A percentile compares a stretch with the other conserved stretches of the same genome.
These are phyloP conservation scores for Fagus sylvatica DNA, from an alignment of 306 rosid species.

Conservation along the genomic window DNA sequence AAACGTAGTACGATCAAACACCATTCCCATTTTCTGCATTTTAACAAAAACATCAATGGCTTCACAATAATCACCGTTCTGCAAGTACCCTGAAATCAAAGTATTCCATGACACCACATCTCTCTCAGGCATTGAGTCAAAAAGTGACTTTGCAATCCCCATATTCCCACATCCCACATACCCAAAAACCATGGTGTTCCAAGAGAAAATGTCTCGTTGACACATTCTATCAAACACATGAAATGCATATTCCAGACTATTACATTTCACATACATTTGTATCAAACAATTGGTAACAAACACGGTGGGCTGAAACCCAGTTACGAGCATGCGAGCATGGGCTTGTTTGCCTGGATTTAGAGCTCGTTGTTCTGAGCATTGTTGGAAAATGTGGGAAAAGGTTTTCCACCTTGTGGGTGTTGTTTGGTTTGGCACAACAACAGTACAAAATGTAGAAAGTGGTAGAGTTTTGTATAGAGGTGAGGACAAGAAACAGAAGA, in stretches of 20 bases:
- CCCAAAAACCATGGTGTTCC: conserved; percentile 84
- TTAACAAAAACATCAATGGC: conserved; percentile 42
- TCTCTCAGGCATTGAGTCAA: conserved; percentile 62
- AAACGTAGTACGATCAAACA: conserved; percentile 58
- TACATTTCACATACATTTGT: conserved; percentile 56
- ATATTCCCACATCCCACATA: conserved; percentile 52
- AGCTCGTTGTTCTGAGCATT: conserved; percentile 55
- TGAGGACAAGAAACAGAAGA: conserved; percentile 12
- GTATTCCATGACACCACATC: conserved; percentile 88
- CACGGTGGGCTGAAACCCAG: conserved; percentile 70
- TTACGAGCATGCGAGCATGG: conserved; percentile 63
- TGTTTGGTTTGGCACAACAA: conserved; percentile 32
- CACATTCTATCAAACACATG: conserved; percentile 66
- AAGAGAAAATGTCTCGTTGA: conserved; percentile 55
- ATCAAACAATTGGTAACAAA: conserved; percentile 72
- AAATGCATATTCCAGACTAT: conserved; percentile 43
- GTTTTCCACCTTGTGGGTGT: conserved; percentile 48
- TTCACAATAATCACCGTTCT: conserved; percentile 35
- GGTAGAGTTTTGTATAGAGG: neutral
- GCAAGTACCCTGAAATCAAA: conserved; percentile 67
- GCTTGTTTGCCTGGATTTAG: conserved; percentile 67
- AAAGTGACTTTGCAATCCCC: conserved; percentile 47
- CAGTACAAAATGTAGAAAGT: conserved; percentile 29
- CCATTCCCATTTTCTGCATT: conserved; percentile 45
- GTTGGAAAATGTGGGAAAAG: conserved; percentile 73